Base-by-base conservation (phyloP, 202 grass and related monocot genomes). In the Sporobolus alterniflorus region DNA sequence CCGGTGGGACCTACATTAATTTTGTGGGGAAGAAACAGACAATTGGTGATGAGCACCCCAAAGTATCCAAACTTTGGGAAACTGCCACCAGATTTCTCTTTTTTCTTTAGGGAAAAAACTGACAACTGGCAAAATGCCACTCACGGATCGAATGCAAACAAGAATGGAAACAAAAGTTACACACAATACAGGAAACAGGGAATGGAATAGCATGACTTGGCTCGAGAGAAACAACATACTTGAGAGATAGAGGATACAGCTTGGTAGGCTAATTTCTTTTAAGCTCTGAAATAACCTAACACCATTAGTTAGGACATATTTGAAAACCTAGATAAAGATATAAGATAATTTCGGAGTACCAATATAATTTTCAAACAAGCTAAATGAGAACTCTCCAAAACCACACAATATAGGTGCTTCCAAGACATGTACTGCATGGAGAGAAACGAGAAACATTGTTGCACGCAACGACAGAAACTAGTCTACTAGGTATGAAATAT, bases 1-100 rank as follows among this genome's bases (percentile, higher is more conserved):
- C 83, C 73, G 44, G 89, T 96, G 69, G 83, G 86, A 93, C 90
- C 85, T 92, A 33, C 62, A 10, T 48, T 51, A 12, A 22, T 21
- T 25, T 70, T 73, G 22, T 3, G 11, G 0, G 6, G 24, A 24
- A 9, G 12, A n/a, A 51, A 72, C 33, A 26, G 6, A 22, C 11
- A 55, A 39, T 10, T 74, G 5, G 32, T 26, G 14, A 59, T 42
- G 28, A 28, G 7, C 6, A 0, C 28, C n/a, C 17, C 9, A 25
- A 74, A 39, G 25, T 6, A 13, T 74, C 30, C 10, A 36, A 36
- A 2, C 11, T 40, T 74, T 57, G 55, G 16, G 15, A 47, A 17
- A 47, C 9, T 47, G 3, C 6, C 7, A 29, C 4, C 30, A 8
- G 8, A 4, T 44, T 46, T 68, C 2, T 49, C 18, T 49, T 48